Evolutionary conservation across 2,329 filamentous ascomycete genomes (phyloP), one percentile per base, ranked within the genome.

Genomic region (Shiraia bambusicola): DNA sequence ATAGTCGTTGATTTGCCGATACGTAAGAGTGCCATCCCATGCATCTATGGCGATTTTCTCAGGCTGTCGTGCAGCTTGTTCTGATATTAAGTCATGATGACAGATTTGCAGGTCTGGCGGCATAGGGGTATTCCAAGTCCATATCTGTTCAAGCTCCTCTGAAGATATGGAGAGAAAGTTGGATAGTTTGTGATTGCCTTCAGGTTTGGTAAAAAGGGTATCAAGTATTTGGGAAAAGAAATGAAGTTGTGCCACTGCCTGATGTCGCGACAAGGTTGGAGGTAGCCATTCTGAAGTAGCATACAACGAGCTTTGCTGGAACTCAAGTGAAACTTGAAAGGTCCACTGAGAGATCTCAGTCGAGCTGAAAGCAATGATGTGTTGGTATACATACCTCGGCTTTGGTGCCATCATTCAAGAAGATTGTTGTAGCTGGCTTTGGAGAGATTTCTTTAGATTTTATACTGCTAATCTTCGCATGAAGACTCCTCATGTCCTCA

Each of bases 101-200:
- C 74, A 76, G 28, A 66, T 69, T 26, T 68, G 59, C 38, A 71
- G 63, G 1, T 66, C 65, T 2, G 72, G 69, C 14, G 74, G 74
- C 2, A 77, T 46, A 2, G 63, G 45, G 19, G 72, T 59, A 32
- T 77, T 78, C 72, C 74, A 76, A 3, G 56, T 55, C 76, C 76
- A 78, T 30, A 78, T 68, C 15, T 72, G 59, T 12, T 69, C 53
- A 3, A 76, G 52, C 40, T 77, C 75, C n/a, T 58, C 60, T 61
- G 52, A 39, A 6, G 43, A 57, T 15, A 61, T 54, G 3, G 45
- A 41, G 6, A 50, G 34, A 26, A 66, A 40, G 13, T 39, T n/a
- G 2, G 52, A 41, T 12, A 62, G 42, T 0, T 46, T 36, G 19
- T 38, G 40, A 27, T 53, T 46, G 8, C 19, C 8, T 22, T 22